Evolutionary conservation across 805 yeast genomes (phyloP), one percentile per base, ranked within the genome.

Genomic region (Yueomyces sp.): DNA sequence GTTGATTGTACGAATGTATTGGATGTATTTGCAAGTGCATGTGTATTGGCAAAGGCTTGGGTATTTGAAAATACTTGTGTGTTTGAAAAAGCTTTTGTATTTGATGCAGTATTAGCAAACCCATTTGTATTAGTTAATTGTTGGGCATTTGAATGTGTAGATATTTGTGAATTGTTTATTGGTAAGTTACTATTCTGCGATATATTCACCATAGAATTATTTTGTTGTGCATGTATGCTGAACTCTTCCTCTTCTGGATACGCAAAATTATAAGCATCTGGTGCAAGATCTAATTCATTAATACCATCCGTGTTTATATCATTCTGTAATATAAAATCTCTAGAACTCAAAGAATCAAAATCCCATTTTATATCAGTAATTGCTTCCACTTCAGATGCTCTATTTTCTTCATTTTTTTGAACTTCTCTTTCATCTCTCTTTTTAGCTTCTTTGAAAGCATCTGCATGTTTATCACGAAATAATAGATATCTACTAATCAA

Each of bases 311-410:
- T 51, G 47, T 75, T 70, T 39, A 81, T 77, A 43, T 79, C 84
- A 57, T 81, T 80, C 42, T 81, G 87, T 41, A 81, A 61, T 33
- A 83, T 78, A 56, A 82, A 83, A 49, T 83, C 90, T 33, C 77
- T 71, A 38, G 82, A 74, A 54, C 82, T 79, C 44, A 85, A 63
- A 0, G 92, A 82, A 59, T 86, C 95, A 55, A 86, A 86, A 63
- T 86, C 95, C 96, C 95, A 86, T 57, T 81, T 80, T 27, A 82
- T 77, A 45, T 70, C 45, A 2, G 27, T 11, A 12, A 33, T 77
- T 26, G 63, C 57, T 27, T 60, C 60, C 39, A 61, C 61, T 28
- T 48, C 59, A 19, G 19, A 19, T 19, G 19, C 19, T 19, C 19
- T 19, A 34, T 52, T 30, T 28, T 42, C 28, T 4, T 50, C 53